Evolutionary conservation across 495 filamentous ascomycete species (phyloP).

Genomic region (Parmelia sp.): DNA sequence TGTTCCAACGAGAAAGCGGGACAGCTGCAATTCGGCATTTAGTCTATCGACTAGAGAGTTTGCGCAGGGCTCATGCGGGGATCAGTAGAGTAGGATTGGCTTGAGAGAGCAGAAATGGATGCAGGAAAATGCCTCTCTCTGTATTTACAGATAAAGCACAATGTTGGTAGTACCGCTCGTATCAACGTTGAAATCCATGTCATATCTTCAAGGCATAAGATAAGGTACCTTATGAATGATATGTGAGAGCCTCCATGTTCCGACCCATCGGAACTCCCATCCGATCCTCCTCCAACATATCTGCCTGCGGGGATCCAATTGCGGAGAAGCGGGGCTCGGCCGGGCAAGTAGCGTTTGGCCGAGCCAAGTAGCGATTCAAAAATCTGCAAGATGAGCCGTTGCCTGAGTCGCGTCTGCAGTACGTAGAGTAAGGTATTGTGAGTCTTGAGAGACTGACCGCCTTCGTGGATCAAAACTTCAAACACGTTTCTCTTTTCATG

Average conservation of each 20-base stretch:
- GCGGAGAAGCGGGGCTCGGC: conserved; percentile 11
- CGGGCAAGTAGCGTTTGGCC: not conserved
- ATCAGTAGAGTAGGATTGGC: not conserved
- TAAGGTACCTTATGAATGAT: too few species aligned
- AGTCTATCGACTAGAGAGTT: not conserved
- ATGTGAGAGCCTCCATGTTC: too few species aligned
- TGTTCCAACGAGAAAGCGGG: not conserved
- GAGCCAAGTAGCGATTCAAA: conserved; percentile 7
- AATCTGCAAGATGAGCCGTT: not conserved
- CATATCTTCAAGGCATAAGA: not conserved
- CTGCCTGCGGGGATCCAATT: not conserved
- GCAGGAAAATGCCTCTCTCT: not conserved
- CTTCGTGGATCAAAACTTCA: not conserved
- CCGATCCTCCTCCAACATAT: not conserved
- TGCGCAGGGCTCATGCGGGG: not conserved
- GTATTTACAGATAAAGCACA: not conserved
- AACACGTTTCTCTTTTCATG: not conserved
- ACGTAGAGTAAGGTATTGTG: too few species aligned
- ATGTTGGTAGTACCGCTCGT: not conserved
- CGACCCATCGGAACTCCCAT: not conserved
- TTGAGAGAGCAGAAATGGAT: not conserved
- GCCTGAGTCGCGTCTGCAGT: conserved; percentile 6
- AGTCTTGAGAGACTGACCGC: too few species aligned
- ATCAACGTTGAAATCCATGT: not conserved
- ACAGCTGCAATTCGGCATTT: conserved; percentile 9